Percentiles rank a stretch among this genome's conserved stretches.
phyloP scores from a whole-genome alignment of 78 protist species.

The Tieghemostelium lacteum region DNA sequence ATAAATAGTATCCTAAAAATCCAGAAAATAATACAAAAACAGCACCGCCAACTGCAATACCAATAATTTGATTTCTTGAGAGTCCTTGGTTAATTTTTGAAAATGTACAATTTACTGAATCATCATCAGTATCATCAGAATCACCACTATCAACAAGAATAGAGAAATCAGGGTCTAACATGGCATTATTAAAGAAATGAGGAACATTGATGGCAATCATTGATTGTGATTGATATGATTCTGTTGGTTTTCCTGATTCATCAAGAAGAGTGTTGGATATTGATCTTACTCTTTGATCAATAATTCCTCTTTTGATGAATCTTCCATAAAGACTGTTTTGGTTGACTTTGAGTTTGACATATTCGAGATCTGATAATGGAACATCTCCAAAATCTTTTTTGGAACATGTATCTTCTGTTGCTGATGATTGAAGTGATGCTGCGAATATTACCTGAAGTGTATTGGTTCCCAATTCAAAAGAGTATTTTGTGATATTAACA shows the following conservation, averaged over 20 bases:
- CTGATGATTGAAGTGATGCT: background rate
- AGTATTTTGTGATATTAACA: background rate
- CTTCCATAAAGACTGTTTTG: background rate
- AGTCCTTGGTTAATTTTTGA: too few species aligned
- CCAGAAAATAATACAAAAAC: too few species aligned
- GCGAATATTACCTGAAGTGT: background rate
- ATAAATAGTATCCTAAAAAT: too few species aligned
- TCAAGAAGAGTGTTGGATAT: background rate
- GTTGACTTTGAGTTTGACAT: background rate
- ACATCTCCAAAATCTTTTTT: background rate
- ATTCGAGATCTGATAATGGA: background rate
- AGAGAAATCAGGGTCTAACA: constrained; percentile 24
- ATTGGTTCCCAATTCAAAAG: background rate
- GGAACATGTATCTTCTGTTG: background rate
- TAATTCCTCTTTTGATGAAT: background rate
- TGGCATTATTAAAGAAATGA: background rate
- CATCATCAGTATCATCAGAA: background rate
- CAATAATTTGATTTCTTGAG: background rate
- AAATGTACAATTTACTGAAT: background rate
- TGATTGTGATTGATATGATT: background rate
- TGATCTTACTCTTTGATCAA: background rate
- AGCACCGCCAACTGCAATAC: background rate
- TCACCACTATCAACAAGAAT: constrained; percentile 7
- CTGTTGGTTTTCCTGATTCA: background rate
- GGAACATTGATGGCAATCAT: constrained; percentile 3